phyloP scores from a whole-genome alignment of 768 basidiomycete genomes.

The Coprinopsis cinerea region DNA sequence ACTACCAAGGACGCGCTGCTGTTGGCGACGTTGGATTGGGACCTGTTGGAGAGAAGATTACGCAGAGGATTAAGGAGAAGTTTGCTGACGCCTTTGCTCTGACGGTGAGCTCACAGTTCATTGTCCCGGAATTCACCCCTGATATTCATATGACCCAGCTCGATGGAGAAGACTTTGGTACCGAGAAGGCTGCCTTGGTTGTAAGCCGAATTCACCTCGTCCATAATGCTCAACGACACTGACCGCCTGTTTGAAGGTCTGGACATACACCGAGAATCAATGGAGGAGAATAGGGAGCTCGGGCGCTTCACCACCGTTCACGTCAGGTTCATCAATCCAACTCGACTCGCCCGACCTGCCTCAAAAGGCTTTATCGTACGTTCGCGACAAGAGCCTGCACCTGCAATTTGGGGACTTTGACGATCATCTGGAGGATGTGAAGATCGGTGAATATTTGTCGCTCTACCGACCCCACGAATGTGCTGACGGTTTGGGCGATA shows the following conservation, averaged over 20 bases:
- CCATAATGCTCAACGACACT: background rate
- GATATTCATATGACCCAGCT: conserved; percentile 20
- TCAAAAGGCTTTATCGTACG: conserved; percentile 39
- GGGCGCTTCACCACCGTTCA: conserved; percentile 43
- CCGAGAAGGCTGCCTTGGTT: conserved; percentile 47
- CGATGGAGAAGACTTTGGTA: conserved; percentile 53
- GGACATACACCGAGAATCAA: conserved; percentile 31
- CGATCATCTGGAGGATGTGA: conserved; percentile 74
- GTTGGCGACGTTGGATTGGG: conserved; percentile 55
- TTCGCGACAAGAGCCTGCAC: conserved; percentile 46
- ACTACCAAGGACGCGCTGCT: conserved; percentile 69
- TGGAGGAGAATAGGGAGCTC: conserved; percentile 45
- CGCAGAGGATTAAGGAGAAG: conserved; percentile 43
- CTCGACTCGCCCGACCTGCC: conserved; percentile 43
- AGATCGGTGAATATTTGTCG: conserved; percentile 35
- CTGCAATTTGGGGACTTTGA: conserved; percentile 73
- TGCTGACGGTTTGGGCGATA: conserved; percentile 12
- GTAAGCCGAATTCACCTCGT: conserved; percentile 33
- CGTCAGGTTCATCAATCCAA: conserved; percentile 38
- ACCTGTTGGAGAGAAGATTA: conserved; percentile 61
- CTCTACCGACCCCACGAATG: conserved; percentile 4
- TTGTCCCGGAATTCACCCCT: conserved; percentile 1
- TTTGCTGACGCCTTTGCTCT: conserved; percentile 63
- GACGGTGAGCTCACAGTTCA: conserved; percentile 42
- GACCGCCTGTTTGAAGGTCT: conserved; percentile 37